Conservation (phyloP, 139 green algal species). For the Tetradesmus obliquus region DNA sequence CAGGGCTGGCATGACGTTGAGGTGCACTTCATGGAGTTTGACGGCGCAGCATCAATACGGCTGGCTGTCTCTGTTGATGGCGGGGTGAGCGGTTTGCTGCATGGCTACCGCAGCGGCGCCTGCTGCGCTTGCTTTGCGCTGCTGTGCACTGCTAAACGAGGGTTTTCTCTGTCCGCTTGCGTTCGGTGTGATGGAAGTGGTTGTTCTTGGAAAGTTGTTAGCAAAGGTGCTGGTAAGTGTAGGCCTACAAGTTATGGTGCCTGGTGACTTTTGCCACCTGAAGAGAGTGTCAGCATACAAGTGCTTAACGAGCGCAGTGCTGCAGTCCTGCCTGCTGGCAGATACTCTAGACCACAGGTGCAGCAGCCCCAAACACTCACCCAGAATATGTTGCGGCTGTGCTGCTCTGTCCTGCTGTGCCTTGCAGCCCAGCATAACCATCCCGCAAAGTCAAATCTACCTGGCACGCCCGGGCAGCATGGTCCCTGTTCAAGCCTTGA, state of each 20-base stretch:
- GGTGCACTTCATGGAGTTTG: slow-evolving; percentile 18
- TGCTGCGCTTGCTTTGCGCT: background rate
- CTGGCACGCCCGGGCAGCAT: background rate
- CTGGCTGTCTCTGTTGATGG: background rate
- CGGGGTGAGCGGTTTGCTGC: background rate
- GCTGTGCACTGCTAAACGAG: background rate
- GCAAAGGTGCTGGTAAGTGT: no score
- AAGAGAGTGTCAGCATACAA: no score
- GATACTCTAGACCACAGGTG: no score
- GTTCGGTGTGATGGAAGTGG: no score
- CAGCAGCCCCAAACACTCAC: no score
- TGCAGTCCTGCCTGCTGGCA: no score
- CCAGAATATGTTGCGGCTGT: no score
- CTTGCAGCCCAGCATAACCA: background rate
- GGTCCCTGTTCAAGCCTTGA: background rate
- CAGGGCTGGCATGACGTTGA: slow-evolving; percentile 7
- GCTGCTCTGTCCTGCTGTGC: background rate
- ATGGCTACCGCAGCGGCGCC: background rate
- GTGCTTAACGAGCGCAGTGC: no score
- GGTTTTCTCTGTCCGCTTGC: background rate
- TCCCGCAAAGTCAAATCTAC: background rate
- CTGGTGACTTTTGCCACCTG: no score
- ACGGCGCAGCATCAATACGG: background rate
- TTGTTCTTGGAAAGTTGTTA: no score
- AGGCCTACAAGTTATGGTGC: no score